Evolutionary conservation across 148 eudicot genomes (phyloP), one percentile per base, ranked within the genome.

Genomic region (Diospyros lotus): DNA sequence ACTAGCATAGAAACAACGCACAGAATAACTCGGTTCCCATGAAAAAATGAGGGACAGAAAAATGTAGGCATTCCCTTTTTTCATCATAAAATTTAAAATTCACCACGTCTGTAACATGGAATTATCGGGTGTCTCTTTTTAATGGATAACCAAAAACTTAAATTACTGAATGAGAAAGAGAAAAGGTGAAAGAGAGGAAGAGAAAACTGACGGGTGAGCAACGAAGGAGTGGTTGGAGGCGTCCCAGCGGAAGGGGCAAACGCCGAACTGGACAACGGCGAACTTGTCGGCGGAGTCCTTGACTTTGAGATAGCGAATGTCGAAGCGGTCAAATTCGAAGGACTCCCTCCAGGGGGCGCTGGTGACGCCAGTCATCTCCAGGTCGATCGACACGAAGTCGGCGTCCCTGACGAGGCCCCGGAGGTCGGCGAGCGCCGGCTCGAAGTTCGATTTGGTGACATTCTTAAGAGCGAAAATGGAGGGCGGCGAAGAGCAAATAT

Each of bases 221-320:
- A 94, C 38, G 75, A 92, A 92, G 12, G 89, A 85, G 12, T 73
- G 74, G 38, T 71, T 76, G 6, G 56, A 4, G 13, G 84, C 46
- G 79, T 94, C 97, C 95, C 93, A 94, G 1, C 96, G 92, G 64
- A 94, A 94, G 11, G 98, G 98, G 51, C 97, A 94, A n/a, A 94
- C 96, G 12, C 98, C 98, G 52, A 94, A 89, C 84, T 94, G 98
- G 73, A 94, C 85, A 48, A 92, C 96, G 15, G 96, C 93, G 64
- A 94, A 94, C 73, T 92, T 94, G 79, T 89, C 85, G 2, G 93
- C 98, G 9, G 98, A 92, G 71, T 92, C 96, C 10, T 87, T 94
- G 4, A 90, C 84, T 71, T 94, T 94, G 60, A 94, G 89, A 64
- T 92, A 94, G 1, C 84, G 83, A 40, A 94, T 76, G 66, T 94